Evolutionary conservation across 495 filamentous ascomycete species (phyloP).

Genomic region (Thermothielavioides terrestris): DNA sequence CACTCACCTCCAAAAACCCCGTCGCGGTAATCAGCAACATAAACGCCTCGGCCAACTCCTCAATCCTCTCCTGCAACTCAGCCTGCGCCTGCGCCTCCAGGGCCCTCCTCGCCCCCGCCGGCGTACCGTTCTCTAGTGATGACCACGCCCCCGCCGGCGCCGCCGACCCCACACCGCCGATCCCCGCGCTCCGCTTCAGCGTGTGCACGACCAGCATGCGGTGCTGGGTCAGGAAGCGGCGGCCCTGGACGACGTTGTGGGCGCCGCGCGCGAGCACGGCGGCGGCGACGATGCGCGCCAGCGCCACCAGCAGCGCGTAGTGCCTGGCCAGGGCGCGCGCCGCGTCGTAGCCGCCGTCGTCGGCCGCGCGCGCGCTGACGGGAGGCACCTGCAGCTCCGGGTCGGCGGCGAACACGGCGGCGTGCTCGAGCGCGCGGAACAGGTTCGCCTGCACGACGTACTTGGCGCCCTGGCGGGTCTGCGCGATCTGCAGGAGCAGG

Average conservation of each 20-base stretch:
- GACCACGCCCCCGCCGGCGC: background rate
- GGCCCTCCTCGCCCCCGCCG: conserved; percentile 5
- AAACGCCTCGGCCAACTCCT: conserved; percentile 49
- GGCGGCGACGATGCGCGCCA: conserved; percentile 72
- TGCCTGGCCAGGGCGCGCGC: conserved; percentile 66
- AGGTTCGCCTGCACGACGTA: conserved; percentile 79
- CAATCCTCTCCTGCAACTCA: conserved; percentile 38
- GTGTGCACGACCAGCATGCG: conserved; percentile 71
- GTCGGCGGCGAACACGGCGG: conserved; percentile 77
- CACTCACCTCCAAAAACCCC: conserved; percentile 51
- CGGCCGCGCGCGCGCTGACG: too few species aligned
- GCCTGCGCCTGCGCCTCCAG: conserved; percentile 23
- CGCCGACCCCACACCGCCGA: conserved; percentile 43
- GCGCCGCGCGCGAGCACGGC: conserved; percentile 69
- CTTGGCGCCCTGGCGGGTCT: conserved; percentile 68
- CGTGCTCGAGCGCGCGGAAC: conserved; percentile 72
- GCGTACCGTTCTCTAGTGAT: background rate
- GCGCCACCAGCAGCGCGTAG: conserved; percentile 71
- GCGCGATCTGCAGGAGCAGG: conserved; percentile 74
- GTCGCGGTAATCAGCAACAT: conserved; percentile 50
- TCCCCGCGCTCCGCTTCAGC: conserved; percentile 82
- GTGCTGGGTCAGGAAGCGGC: conserved; percentile 69
- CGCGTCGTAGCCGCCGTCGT: too few species aligned
- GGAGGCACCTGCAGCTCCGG: conserved; percentile 70
- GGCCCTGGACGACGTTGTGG: conserved; percentile 72